phyloP scores from a whole-genome alignment of 306 rosid genomes.

The Pterocarpus santalinus region DNA sequence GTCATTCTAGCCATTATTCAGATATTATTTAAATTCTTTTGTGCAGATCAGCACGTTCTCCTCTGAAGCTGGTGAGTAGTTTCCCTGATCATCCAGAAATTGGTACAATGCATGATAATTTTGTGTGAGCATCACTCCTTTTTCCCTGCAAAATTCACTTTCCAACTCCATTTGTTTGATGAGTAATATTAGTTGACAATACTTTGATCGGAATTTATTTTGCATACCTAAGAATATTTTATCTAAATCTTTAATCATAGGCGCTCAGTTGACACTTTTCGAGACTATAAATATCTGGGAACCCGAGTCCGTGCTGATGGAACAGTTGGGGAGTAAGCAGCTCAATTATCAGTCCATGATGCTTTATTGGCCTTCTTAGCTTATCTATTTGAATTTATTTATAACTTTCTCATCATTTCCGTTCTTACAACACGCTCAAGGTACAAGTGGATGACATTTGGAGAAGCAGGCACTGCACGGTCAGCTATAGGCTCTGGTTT shows the following conservation, averaged over 20 bases:
- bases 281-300: constrained; percentile 94
- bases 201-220: constrained; percentile 19
- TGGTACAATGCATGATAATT: constrained; percentile 92
- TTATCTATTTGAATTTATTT: constrained; percentile 28
- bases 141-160: constrained; percentile 33
- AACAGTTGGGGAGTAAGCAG: constrained; percentile 93
- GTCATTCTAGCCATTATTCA: constrained; percentile 25
- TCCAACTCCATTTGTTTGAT: constrained; percentile 27
- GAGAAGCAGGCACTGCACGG: constrained; percentile 93
- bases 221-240: constrained; percentile 37
- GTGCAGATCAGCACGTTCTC: constrained; percentile 81
- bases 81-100: constrained; percentile 86
- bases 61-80: constrained; percentile 81
- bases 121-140: constrained; percentile 74
- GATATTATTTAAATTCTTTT: not conserved
- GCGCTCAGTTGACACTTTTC: constrained; percentile 82
- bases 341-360: constrained; percentile 40
- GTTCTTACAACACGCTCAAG: constrained; percentile 51
- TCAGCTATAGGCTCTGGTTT: constrained; percentile 93
- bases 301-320: constrained; percentile 91
- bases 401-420: constrained; percentile 45
- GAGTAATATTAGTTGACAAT: constrained; percentile 29
- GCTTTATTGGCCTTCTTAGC: constrained; percentile 5
- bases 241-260: constrained; percentile 59
- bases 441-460: constrained; percentile 99